Evolutionary conservation across 2,329 filamentous ascomycete genomes (phyloP).

Genomic region (Atkinsonella texensis): DNA sequence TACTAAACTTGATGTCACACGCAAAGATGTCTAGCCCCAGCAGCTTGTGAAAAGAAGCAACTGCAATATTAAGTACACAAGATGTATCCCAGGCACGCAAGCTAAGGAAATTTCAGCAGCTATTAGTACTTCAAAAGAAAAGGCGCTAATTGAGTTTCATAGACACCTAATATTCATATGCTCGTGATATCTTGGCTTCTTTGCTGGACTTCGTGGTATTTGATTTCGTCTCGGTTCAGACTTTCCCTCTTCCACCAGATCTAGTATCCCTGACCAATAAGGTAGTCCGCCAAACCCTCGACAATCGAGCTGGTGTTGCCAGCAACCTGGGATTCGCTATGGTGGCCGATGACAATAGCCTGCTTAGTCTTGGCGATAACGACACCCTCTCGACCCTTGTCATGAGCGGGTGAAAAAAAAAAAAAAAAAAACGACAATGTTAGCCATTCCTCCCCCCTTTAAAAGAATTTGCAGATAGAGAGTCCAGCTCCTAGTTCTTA

Average conservation of each 20-base stretch:
- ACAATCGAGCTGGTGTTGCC: slow-evolving; percentile 68
- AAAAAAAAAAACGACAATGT: too few species aligned
- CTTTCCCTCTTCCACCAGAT: background rate
- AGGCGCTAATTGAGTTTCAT: slow-evolving; percentile 6
- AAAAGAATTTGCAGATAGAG: background rate
- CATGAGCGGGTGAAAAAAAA: too few species aligned
- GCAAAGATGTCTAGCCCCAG: background rate
- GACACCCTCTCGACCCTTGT: slow-evolving; percentile 63
- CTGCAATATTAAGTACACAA: background rate
- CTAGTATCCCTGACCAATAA: slow-evolving; percentile 65
- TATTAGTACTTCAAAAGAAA: slow-evolving; percentile 1
- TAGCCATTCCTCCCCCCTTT: too few species aligned
- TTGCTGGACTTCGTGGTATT: slow-evolving; percentile 1
- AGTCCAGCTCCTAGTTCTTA: background rate
- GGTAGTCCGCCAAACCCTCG: slow-evolving; percentile 77
- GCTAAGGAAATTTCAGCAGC: background rate
- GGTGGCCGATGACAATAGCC: slow-evolving; percentile 80
- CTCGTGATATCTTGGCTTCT: slow-evolving; percentile 3
- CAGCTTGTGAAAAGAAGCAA: background rate
- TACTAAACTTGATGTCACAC: too few species aligned
- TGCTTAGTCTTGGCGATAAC: slow-evolving; percentile 77
- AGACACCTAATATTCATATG: slow-evolving; percentile 5
- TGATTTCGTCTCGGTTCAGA: slow-evolving; percentile 4
- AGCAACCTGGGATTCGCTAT: slow-evolving; percentile 61
- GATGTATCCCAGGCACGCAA: background rate